Evolutionary conservation across 805 yeast species (phyloP), one percentile per base, ranked within the genome.

Genomic region (Yarrowia sp.): DNA sequence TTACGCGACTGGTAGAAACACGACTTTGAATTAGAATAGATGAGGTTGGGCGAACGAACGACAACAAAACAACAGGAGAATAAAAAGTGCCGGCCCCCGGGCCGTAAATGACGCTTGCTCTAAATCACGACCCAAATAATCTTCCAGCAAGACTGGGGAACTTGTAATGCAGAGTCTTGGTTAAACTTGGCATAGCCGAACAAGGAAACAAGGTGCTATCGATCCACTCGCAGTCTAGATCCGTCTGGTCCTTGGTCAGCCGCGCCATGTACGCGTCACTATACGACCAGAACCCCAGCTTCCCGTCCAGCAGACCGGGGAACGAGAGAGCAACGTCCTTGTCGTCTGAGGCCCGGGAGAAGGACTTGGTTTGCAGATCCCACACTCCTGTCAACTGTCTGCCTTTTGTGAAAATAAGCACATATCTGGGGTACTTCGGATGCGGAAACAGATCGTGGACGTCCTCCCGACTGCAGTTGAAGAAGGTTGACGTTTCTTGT

Each of bases 381-480:
- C 56, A 47, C 10, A 47, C 56, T 0, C 56, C 56, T 7, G 56
- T 32, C 21, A 47, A 18, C n/a, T 47, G 38, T 1, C 56, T 19
- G 3, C 39, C 29, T 18, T 22, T 32, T n/a, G 41, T 22, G 21
- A 47, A 47, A 10, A 47, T 33, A 39, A 47, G 14, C 10, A 47
- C 39, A 12, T 32, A 47, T 27, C 56, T 14, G n/a, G 56, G 31
- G 18, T 47, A 8, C 22, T 47, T 31, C 2, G 56, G 56, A 19
- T 47, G 56, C 4, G 56, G 56, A 14, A 32, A 47, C 4, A 47
- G 56, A 32, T 47, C 56, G n/a, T 47, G 56, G 4, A 47, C 16
- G 12, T 47, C 31, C 13, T 47, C 56, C n/a, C 39, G 21, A 12
- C 7, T 21, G 21, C 56, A 47, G 16, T 32, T 16, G 31, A 32